Evolutionary conservation across 208 protist genomes (phyloP).

Genomic region (Leishmania arabica): DNA sequence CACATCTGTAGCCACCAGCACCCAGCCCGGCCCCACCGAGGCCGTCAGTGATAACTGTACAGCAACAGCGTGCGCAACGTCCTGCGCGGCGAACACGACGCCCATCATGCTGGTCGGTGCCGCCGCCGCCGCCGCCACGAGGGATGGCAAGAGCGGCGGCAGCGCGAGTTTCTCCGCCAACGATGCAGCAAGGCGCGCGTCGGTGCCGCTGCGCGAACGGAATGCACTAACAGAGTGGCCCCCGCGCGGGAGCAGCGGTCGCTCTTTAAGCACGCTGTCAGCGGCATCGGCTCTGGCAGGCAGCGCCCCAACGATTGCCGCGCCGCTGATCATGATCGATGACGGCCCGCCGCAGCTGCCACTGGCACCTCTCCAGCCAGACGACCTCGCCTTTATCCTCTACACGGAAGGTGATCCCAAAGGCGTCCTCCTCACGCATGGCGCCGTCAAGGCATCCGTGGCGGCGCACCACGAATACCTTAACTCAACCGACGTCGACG

Average conservation of each 20-base stretch:
- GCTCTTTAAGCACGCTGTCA: too few relatives aligned
- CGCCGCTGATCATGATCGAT: background rate
- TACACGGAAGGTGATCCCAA: conserved; percentile 86
- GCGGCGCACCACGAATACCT: conserved; percentile 39
- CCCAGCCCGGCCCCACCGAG: background rate
- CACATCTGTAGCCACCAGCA: background rate
- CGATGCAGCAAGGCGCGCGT: background rate
- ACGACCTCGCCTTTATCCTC: conserved; percentile 66
- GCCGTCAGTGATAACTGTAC: conserved; percentile 10
- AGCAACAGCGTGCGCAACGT: background rate
- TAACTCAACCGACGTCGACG: conserved; percentile 21
- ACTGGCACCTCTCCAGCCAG: conserved; percentile 33
- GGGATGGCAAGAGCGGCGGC: background rate
- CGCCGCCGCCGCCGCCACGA: background rate
- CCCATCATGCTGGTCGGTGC: background rate
- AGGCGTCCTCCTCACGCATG: conserved; percentile 85
- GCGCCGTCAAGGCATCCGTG: conserved; percentile 49
- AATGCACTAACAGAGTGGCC: background rate
- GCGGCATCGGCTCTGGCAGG: background rate
- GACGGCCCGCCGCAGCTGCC: conserved; percentile 5
- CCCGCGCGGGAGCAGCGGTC: background rate
- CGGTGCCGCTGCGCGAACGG: background rate
- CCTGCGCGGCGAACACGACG: background rate
- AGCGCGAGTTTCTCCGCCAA: background rate
- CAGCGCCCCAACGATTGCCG: background rate